These are phyloP conservation scores for Arthrobotrys sphaeroides DNA, from an alignment of 2,329 filamentous ascomycete genomes.

Conservation along the genomic window DNA sequence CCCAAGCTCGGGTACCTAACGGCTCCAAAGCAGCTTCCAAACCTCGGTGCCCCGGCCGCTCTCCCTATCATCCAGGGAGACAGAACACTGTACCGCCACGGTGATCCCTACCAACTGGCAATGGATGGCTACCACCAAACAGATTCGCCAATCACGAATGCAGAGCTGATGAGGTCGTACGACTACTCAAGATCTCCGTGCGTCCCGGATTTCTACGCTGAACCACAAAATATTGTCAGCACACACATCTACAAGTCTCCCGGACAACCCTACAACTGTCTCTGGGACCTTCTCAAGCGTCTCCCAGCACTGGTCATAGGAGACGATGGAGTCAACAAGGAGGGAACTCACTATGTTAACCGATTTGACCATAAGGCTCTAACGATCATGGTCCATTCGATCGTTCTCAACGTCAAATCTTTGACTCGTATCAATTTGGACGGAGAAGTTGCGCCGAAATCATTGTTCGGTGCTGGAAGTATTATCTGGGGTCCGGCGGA, in stretches of 20 bases:
- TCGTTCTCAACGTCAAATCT: neutral
- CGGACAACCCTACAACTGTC: neutral
- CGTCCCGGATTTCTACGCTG: neutral
- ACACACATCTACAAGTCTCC: neutral
- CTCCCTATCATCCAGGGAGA: too few species aligned
- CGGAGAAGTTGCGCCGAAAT: neutral
- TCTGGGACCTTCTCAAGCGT: neutral
- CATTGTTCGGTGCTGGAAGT: neutral
- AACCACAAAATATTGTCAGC: neutral
- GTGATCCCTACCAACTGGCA: too few species aligned
- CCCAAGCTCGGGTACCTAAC: too few species aligned
- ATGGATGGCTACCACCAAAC: neutral
- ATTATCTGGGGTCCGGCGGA: neutral
- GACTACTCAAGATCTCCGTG: neutral
- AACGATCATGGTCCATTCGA: neutral
- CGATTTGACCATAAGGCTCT: constrained; percentile 2
- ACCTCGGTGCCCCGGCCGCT: too few species aligned
- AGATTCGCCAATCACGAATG: too few species aligned
- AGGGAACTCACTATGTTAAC: neutral
- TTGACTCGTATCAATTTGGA: neutral
- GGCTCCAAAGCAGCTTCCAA: too few species aligned
- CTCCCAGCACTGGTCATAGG: neutral
- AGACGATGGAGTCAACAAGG: neutral
- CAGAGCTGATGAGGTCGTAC: too few species aligned
- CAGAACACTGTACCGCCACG: too few species aligned